phyloP scores from a whole-genome alignment of 1,284 basidiomycete genomes.

The Pterulicium gracile region DNA sequence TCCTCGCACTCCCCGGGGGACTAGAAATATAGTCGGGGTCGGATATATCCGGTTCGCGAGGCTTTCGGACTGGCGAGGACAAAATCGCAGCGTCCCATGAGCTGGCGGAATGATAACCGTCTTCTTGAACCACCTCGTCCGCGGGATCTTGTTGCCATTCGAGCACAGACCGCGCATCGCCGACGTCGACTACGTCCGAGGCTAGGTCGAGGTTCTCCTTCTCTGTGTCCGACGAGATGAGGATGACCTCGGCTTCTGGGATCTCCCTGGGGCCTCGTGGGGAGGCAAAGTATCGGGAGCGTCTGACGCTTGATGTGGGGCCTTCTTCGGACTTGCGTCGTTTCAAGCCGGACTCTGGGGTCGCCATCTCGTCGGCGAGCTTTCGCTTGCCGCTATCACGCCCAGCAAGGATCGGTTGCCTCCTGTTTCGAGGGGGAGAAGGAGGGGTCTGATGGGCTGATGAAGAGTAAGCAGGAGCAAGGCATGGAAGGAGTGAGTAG shows the following conservation, averaged over 20 bases:
- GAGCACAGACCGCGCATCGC: conserved; percentile 22
- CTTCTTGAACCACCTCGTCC: conserved; percentile 53
- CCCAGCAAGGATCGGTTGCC: conserved; percentile 27
- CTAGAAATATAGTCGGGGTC: conserved; percentile 53
- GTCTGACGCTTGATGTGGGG: conserved; percentile 5
- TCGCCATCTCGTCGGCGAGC: conserved; percentile 50
- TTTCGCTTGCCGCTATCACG: conserved; percentile 65
- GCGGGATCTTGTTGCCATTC: conserved; percentile 23
- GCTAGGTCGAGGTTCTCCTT: conserved; percentile 40
- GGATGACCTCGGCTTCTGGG: conserved; percentile 9
- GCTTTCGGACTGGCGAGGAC: conserved; percentile 43
- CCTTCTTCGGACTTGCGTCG: conserved; percentile 29
- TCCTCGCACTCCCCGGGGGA: conserved; percentile 25
- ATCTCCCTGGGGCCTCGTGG: conserved; percentile 11
- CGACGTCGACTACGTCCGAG: conserved; percentile 21
- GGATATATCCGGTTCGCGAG: conserved; percentile 12
- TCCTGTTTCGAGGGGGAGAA: conserved; percentile 19
- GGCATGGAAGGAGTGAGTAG: no score
- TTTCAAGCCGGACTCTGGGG: conserved; percentile 12
- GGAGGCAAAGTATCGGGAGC: conserved; percentile 13
- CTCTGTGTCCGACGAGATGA: conserved; percentile 25
- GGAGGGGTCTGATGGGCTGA: no score
- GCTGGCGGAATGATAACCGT: conserved; percentile 64
- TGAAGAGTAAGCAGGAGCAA: no score
- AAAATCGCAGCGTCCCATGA: conserved; percentile 45